Percentiles rank a stretch among this genome's conserved stretches.
Evolutionary conservation across 1,139 yeast species (phyloP).

Genomic region (Blastobotrys raffinosifermentans): DNA sequence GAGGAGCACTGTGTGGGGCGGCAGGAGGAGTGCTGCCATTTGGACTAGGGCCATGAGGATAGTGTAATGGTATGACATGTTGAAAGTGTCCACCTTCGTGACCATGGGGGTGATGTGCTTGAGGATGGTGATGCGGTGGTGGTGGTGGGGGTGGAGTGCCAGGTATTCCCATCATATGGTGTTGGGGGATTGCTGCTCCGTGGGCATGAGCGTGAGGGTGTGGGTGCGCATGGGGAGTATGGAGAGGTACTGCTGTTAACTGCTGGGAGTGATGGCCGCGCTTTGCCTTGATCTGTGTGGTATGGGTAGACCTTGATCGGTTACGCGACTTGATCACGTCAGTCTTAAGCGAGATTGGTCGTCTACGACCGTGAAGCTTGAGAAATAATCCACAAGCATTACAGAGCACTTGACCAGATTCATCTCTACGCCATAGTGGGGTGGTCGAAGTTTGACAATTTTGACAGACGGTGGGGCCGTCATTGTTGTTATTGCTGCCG

Average conservation of each 20-base stretch:
- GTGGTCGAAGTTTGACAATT: conserved; percentile 90
- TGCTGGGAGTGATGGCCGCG: neutral
- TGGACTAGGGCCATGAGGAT: conserved; percentile 18
- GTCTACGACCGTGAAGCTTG: conserved; percentile 83
- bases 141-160: neutral
- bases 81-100: no score
- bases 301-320: conserved; percentile 16
- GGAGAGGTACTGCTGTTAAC: neutral
- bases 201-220: no score
- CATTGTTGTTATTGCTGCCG: no score
- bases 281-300: conserved; percentile 8
- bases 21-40: conserved; percentile 19
- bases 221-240: neutral
- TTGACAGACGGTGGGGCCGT: conserved; percentile 60
- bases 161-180: neutral
- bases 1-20: conserved; percentile 19
- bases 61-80: conserved; percentile 3
- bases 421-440: conserved; percentile 92
- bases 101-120: neutral
- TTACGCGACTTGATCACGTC: conserved; percentile 88
- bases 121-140: neutral
- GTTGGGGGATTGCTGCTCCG: neutral
- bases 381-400: conserved; percentile 91
- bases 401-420: conserved; percentile 84
- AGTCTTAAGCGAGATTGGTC: conserved; percentile 85